phyloP scores from a whole-genome alignment of 805 yeast species.

The Torulaspora franciscae region DNA sequence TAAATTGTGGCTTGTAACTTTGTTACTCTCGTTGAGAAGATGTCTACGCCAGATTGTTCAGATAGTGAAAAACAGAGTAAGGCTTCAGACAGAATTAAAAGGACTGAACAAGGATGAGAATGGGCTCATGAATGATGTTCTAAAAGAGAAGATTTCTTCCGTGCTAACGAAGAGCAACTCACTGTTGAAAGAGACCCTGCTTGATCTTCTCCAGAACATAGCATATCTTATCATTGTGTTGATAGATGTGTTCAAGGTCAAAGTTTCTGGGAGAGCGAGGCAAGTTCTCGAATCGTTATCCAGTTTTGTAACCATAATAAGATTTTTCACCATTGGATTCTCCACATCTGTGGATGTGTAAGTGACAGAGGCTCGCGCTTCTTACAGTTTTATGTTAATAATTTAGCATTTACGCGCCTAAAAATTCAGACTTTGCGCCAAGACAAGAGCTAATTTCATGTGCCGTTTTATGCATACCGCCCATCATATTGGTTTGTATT shows the following conservation, averaged over 20 bases:
- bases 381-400: too few species aligned
- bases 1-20: slow-evolving; percentile 29
- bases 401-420: background rate
- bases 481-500: too few species aligned
- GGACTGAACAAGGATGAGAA: slow-evolving; percentile 5
- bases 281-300: slow-evolving; percentile 24
- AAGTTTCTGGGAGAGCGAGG: slow-evolving; percentile 12
- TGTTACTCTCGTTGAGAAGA: slow-evolving; percentile 24
- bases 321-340: slow-evolving; percentile 17
- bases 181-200: slow-evolving; percentile 14
- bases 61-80: slow-evolving; percentile 12
- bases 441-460: too few species aligned
- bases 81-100: slow-evolving; percentile 16
- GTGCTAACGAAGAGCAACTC: slow-evolving; percentile 13
- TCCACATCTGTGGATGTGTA: slow-evolving; percentile 4
- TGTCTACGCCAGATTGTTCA: slow-evolving; percentile 13
- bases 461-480: too few species aligned
- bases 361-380: background rate
- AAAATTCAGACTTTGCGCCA: background rate
- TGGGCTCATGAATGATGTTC: slow-evolving; percentile 15
- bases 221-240: slow-evolving; percentile 23
- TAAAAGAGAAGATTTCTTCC: slow-evolving; percentile 19
- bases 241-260: slow-evolving; percentile 21
- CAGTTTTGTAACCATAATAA: slow-evolving; percentile 20
- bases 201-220: slow-evolving; percentile 28